Evolutionary conservation across 2,329 filamentous ascomycete genomes (phyloP).

Genomic region (Hypocrella siamensis): DNA sequence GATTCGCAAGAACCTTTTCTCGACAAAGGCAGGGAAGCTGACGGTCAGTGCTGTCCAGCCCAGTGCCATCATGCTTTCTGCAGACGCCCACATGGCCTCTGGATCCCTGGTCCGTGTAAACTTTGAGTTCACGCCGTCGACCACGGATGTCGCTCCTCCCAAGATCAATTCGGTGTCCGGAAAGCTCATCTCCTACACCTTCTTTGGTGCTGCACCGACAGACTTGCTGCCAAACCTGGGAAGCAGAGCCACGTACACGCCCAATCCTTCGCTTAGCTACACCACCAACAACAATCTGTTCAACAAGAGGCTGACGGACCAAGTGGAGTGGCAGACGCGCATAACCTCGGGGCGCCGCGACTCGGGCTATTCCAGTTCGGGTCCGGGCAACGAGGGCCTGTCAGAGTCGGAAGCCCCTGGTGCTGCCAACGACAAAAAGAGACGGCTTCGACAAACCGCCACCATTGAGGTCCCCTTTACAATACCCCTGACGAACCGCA

Average conservation of each 20-base stretch:
- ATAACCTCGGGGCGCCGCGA: slow-evolving; percentile 25
- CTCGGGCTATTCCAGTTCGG: slow-evolving; percentile 36
- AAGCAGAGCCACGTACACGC: slow-evolving; percentile 22
- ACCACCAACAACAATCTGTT: slow-evolving; percentile 26
- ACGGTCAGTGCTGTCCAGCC: slow-evolving; percentile 30
- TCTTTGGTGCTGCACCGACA: slow-evolving; percentile 31
- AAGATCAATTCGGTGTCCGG: slow-evolving; percentile 30
- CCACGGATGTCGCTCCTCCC: slow-evolving; percentile 26
- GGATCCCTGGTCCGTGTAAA: slow-evolving; percentile 26
- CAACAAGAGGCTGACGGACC: slow-evolving; percentile 17
- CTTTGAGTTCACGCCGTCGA: slow-evolving; percentile 30
- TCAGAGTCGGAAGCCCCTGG: slow-evolving; percentile 18
- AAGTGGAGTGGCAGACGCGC: slow-evolving; percentile 25
- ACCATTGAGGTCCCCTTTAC: slow-evolving; percentile 30
- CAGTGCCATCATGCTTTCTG: slow-evolving; percentile 30
- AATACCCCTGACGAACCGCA: slow-evolving; percentile 29
- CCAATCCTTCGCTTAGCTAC: slow-evolving; percentile 29
- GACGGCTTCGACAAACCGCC: slow-evolving; percentile 23
- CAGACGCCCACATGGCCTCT: slow-evolving; percentile 28
- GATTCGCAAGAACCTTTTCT: slow-evolving; percentile 35
- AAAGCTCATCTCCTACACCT: slow-evolving; percentile 37
- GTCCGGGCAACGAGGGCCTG: slow-evolving; percentile 14
- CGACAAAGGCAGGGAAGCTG: slow-evolving; percentile 32
- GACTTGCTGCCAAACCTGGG: slow-evolving; percentile 33
- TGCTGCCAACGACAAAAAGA: slow-evolving; percentile 9